A percentile compares a stretch with the other conserved stretches of the same genome.
Evolutionary conservation across 495 filamentous ascomycete genomes (phyloP).

Genomic region (Aspergillus incahuasiensis): DNA sequence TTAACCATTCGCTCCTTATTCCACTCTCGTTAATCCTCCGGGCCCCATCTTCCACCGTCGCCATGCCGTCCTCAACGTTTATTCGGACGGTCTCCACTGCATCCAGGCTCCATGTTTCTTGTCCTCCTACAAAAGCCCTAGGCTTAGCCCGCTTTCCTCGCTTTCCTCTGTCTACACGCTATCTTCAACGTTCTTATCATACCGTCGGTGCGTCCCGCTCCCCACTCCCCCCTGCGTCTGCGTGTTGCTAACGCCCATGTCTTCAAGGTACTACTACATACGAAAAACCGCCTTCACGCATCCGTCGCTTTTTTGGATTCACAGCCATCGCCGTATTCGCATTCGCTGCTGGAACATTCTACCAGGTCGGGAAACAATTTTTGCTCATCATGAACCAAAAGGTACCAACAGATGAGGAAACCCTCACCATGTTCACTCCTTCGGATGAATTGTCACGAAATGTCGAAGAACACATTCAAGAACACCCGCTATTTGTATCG

Average conservation of each 20-base stretch:
- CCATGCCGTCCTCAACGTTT: slow-evolving; percentile 17
- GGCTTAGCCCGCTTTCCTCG: slow-evolving; percentile 3
- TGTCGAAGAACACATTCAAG: slow-evolving; percentile 67
- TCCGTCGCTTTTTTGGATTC: slow-evolving; percentile 37
- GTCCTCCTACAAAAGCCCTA: slow-evolving; percentile 14
- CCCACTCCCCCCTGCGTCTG: slow-evolving; percentile 1
- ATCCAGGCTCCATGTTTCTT: slow-evolving; percentile 13
- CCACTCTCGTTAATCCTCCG: slow-evolving; percentile 7
- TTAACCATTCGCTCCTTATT: slow-evolving; percentile 1
- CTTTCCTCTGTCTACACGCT: neutral
- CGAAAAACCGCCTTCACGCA: slow-evolving; percentile 25
- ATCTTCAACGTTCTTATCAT: slow-evolving; percentile 11
- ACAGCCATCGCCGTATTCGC: slow-evolving; percentile 35
- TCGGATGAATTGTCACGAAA: slow-evolving; percentile 53
- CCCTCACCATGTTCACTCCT: slow-evolving; percentile 61
- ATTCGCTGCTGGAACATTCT: slow-evolving; percentile 29
- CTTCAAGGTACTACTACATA: slow-evolving; percentile 3
- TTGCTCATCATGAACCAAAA: slow-evolving; percentile 40
- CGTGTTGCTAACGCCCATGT: neutral
- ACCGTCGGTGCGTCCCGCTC: slow-evolving; percentile 1
- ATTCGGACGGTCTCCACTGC: slow-evolving; percentile 18
- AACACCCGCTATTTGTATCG: slow-evolving; percentile 62
- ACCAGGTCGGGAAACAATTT: slow-evolving; percentile 23
- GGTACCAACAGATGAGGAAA: slow-evolving; percentile 63
- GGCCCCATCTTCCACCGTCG: slow-evolving; percentile 1